phyloP scores from a whole-genome alignment of 805 yeast genomes.

The Schizosaccharomyces osmophilus region DNA sequence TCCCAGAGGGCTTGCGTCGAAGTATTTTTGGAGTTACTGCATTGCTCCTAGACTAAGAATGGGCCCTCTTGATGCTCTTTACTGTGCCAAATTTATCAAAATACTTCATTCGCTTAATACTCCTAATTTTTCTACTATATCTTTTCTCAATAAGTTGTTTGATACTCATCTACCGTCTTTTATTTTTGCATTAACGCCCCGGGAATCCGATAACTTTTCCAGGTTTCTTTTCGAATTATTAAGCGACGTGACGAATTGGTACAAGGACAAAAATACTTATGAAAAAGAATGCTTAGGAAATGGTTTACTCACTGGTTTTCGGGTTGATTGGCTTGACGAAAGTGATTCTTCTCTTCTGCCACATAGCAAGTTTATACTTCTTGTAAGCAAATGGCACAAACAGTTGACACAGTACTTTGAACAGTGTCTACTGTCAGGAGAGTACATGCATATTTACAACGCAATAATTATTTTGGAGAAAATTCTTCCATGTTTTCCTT shows the following conservation, averaged over 20 bases:
- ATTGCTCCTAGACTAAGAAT: conserved; percentile 52
- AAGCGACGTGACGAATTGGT: conserved; percentile 21
- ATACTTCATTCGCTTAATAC: conserved; percentile 21
- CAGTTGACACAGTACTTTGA: conserved; percentile 22
- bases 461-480: conserved; percentile 54
- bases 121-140: conserved; percentile 18
- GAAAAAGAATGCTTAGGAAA: conserved; percentile 2
- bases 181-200: conserved; percentile 42
- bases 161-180: conserved; percentile 28
- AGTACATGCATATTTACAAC: conserved; percentile 61
- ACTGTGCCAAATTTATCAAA: conserved; percentile 34
- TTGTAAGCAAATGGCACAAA: conserved; percentile 28
- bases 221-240: conserved; percentile 39
- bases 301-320: not conserved
- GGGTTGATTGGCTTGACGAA: not conserved
- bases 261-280: conserved; percentile 18
- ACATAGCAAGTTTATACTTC: not conserved
- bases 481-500: conserved; percentile 38
- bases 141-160: conserved; percentile 24
- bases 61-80: conserved; percentile 66
- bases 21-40: conserved; percentile 17
- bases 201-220: conserved; percentile 66
- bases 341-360: not conserved
- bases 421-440: conserved; percentile 22
- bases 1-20: conserved; percentile 24